Evolutionary conservation across 345 rosid species (phyloP), one percentile per base, ranked within the genome.

Genomic region (Gossypium raimondii): DNA sequence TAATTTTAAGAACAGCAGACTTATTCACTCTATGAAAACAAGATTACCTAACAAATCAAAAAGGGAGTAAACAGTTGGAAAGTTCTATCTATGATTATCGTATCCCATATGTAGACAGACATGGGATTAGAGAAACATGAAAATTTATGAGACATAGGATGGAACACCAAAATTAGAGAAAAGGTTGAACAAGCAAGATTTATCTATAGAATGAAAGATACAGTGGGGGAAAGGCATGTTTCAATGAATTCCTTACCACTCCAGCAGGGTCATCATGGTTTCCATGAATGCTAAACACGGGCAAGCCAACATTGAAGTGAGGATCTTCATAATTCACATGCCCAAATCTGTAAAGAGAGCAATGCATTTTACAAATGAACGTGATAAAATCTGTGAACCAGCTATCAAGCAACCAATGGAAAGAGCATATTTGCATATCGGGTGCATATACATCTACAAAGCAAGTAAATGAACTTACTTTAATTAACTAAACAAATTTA

Each of bases 241-340:
- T 27, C 22, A 20, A 4, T 51, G 27, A 75, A 53, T 41, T 24
- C 48, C 25, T 66, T 88, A 94, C 98, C 93, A 94, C 99, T 81
- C 99, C 99, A 74, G 99, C 99, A 74, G 99, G 99, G 82, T 94
- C 99, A 82, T 94, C 99, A 83, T 94, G 99, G 86, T 94, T 93
- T 85, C 99, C 99, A 86, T 94, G 99, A 77, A 94, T 94, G 73
- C 93, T 94, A 79, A 94, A 93, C 63, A 94, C 97, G 2, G 99
- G 99, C 83, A 94, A 83, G 51, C 99, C 99, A 77, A 94, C 96
- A 81, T 93, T 94, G 84, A 91, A 94, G 84, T 94, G 97, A 65
- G 98, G 98, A 81, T 94, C 99, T 85, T 94, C 99, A 82, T 92
- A 94, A 84, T 94, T 94, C 74, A 94, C 99, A 80, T 94, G 99